Evolutionary conservation across 768 basidiomycete species (phyloP).

Genomic region (Rickenella mellea): DNA sequence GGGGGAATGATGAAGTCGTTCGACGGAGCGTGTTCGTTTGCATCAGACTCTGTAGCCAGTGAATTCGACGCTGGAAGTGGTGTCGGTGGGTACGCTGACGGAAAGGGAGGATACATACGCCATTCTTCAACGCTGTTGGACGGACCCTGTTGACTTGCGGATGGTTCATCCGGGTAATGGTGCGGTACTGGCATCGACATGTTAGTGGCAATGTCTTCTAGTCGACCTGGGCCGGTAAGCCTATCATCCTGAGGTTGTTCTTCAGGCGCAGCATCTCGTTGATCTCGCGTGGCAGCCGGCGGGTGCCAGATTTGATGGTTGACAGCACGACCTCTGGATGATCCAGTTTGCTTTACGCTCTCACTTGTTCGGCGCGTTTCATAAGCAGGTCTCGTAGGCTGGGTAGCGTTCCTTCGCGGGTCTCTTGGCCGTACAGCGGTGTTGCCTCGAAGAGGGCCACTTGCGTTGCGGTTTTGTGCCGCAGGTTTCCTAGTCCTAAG

Average conservation of each 20-base stretch:
- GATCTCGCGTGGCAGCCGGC: too few relatives aligned
- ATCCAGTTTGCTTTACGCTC: too few relatives aligned
- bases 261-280: too few relatives aligned
- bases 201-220: slow-evolving; percentile 18
- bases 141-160: slow-evolving; percentile 2
- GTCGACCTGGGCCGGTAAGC: slow-evolving; percentile 3
- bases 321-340: slow-evolving; percentile 1
- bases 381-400: too few relatives aligned
- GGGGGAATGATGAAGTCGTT: too few relatives aligned
- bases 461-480: too few relatives aligned
- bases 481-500: too few relatives aligned
- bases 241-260: not conserved
- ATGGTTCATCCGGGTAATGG: slow-evolving; percentile 4
- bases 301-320: slow-evolving; percentile 53
- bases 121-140: slow-evolving; percentile 43
- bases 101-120: slow-evolving; percentile 65
- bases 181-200: slow-evolving; percentile 3
- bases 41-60: slow-evolving; percentile 7
- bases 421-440: too few relatives aligned
- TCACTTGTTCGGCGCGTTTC: slow-evolving; percentile 4
- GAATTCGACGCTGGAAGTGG: slow-evolving; percentile 31
- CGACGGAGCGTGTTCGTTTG: slow-evolving; percentile 7
- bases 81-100: slow-evolving; percentile 69
- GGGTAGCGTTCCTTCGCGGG: too few relatives aligned
- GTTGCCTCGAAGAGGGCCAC: too few relatives aligned